These are phyloP conservation scores for Euphorbia tirucalli DNA, from an alignment of 345 rosid species.

Conservation along the genomic window DNA sequence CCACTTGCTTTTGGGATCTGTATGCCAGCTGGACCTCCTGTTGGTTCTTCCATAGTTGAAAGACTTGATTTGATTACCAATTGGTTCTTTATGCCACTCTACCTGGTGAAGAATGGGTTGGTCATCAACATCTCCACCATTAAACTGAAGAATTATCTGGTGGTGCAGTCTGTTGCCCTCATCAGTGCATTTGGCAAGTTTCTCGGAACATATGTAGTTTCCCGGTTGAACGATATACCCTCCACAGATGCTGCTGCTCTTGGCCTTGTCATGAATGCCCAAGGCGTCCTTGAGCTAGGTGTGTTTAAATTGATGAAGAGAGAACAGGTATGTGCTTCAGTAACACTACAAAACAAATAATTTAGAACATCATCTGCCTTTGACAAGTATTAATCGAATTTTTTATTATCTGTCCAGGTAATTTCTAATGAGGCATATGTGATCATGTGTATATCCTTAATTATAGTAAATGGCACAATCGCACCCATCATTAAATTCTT, in stretches of 20 bases:
- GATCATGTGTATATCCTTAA: conserved; percentile 16
- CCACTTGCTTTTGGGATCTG: background rate
- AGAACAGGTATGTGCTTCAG: background rate
- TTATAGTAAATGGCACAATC: conserved; percentile 7
- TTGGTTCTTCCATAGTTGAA: conserved; percentile 15
- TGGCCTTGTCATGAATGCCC: conserved; percentile 17
- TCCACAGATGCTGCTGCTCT: conserved; percentile 9
- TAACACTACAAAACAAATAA: background rate
- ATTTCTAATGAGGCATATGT: background rate
- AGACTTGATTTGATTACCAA: conserved; percentile 10
- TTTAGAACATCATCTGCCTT: background rate
- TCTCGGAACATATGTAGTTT: background rate
- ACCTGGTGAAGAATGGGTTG: conserved; percentile 10
- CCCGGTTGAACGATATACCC: conserved; percentile 6
- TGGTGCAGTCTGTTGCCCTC: conserved; percentile 13
- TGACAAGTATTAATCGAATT: too few relatives aligned
- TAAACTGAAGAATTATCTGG: conserved; percentile 2
- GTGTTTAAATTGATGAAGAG: conserved; percentile 20
- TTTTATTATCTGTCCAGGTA: background rate
- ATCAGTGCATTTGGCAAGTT: conserved; percentile 10
- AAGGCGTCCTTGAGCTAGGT: conserved; percentile 20
- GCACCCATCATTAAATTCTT: conserved; percentile 12
- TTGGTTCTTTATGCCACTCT: conserved; percentile 19
- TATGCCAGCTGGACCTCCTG: conserved; percentile 2
- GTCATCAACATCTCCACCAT: conserved; percentile 2